These are phyloP conservation scores for Hyphopichia homilentoma DNA, from an alignment of 805 yeast species.

Conservation along the genomic window DNA sequence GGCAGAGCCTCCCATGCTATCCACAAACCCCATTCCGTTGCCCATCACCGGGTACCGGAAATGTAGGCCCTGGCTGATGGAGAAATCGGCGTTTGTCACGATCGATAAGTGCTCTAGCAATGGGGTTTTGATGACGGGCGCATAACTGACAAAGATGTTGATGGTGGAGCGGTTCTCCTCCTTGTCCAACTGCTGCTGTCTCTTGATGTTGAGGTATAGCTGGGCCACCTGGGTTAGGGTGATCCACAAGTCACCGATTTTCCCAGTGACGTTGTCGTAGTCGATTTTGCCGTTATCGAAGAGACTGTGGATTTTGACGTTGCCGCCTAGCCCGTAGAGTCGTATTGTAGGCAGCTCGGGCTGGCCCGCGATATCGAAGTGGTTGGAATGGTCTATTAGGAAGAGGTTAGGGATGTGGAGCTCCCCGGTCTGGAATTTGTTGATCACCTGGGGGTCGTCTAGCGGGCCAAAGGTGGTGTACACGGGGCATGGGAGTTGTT, in stretches of 20 bases:
- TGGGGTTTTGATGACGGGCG: constrained; percentile 69
- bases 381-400: constrained; percentile 56
- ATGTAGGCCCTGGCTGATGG: constrained; percentile 70
- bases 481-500: constrained; percentile 53
- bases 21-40: constrained; percentile 65
- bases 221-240: constrained; percentile 69
- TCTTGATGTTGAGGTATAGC: constrained; percentile 28
- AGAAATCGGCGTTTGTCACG: constrained; percentile 64
- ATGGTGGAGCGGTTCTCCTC: constrained; percentile 36
- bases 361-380: constrained; percentile 40
- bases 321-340: constrained; percentile 71
- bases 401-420: constrained; percentile 53
- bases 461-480: constrained; percentile 75
- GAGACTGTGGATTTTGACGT: constrained; percentile 59
- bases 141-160: constrained; percentile 62
- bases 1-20: constrained; percentile 34
- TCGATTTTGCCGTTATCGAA: constrained; percentile 44
- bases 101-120: constrained; percentile 65
- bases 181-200: constrained; percentile 2
- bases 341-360: constrained; percentile 45
- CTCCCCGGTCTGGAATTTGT: constrained; percentile 54
- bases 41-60: constrained; percentile 67
- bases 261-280: constrained; percentile 17
- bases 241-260: constrained; percentile 66
- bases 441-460: constrained; percentile 67